Evolutionary conservation across 2,329 filamentous ascomycete species (phyloP), one percentile per base, ranked within the genome.

Genomic region (Aspergillus costaricaensis): DNA sequence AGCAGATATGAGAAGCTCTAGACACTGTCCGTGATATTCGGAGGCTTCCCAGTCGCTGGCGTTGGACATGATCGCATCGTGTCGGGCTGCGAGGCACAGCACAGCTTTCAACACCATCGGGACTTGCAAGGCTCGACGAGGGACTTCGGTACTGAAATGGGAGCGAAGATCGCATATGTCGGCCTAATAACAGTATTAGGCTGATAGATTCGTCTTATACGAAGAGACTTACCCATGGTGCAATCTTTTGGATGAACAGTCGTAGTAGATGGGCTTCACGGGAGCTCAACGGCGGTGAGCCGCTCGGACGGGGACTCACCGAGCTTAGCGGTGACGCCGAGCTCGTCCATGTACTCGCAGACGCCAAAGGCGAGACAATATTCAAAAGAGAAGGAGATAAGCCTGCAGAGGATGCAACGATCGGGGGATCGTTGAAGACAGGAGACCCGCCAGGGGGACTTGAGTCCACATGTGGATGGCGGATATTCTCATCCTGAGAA

Each of bases 31-130:
- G 39, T 82, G 76, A 60, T 82, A 82, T 9, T 74, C 71, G 10
- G 79, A 75, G 1, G 80, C 80, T 58, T 78, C 76, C 55, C 75
- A 73, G 57, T 81, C 79, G n/a, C 68, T 68, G 1, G 70, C 61
- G 5, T 73, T 74, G 3, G 68, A 67, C 59, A 79, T 68, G 15
- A 81, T 69, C 25, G 77, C 76, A 44, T 80, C 70, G 56, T 82
- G 80, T 14, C 80, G 74, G 2, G 81, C 78, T 0, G 81, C 74
- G 0, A 83, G 72, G 1, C 80, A 77, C 5, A 82, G 72, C 0
- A 83, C 76, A 2, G 81, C 80, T 59, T 82, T 79, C 7, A 79
- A 65, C 2, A 83, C 75, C 67, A 83, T 78, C 0, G 80, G 79
- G 15, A 80, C 77, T 38, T 79, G 74, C 4, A 82, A 70, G 14